These are phyloP conservation scores for Naumovozyma baii DNA, from an alignment of 805 yeast species.

Conservation along the genomic window DNA sequence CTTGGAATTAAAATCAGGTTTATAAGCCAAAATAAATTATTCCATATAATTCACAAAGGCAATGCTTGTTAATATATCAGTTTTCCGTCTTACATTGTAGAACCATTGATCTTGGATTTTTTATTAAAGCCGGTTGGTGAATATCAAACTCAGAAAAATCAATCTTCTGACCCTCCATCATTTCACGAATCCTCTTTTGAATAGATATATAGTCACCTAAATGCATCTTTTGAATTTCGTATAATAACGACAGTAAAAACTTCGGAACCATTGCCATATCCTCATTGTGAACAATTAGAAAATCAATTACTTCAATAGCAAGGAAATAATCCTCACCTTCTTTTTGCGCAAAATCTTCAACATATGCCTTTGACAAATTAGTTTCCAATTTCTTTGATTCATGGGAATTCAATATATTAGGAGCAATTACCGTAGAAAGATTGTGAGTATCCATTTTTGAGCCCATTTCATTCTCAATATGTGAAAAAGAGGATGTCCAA, in stretches of 20 bases:
- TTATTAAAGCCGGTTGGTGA: conserved; percentile 16
- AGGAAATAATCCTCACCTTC: conserved; percentile 68
- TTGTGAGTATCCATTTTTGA: conserved; percentile 96
- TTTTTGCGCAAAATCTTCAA: conserved; percentile 34
- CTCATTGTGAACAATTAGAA: conserved; percentile 71
- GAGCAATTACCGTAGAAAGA: conserved; percentile 90
- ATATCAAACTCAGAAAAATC: conserved; percentile 23
- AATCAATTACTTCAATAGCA: conserved; percentile 84
- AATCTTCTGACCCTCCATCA: conserved; percentile 8
- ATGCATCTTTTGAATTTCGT: conserved; percentile 21
- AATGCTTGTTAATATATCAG: too few species aligned
- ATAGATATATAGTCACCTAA: conserved; percentile 13
- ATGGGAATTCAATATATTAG: conserved; percentile 52
- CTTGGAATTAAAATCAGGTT: neutral
- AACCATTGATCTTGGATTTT: conserved; percentile 19
- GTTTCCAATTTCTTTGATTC: conserved; percentile 13
- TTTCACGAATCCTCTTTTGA: conserved; percentile 9
- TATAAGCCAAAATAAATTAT: too few species aligned
- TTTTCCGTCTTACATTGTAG: conserved; percentile 10
- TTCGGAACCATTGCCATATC: conserved; percentile 69
- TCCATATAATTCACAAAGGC: too few species aligned
- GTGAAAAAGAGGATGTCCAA: conserved; percentile 95
- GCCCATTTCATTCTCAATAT: conserved; percentile 79
- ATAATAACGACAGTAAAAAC: conserved; percentile 45
- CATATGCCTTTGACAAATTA: conserved; percentile 24